Evolutionary conservation across 495 filamentous ascomycete genomes (phyloP).

Genomic region (Penicillium subrubescens): DNA sequence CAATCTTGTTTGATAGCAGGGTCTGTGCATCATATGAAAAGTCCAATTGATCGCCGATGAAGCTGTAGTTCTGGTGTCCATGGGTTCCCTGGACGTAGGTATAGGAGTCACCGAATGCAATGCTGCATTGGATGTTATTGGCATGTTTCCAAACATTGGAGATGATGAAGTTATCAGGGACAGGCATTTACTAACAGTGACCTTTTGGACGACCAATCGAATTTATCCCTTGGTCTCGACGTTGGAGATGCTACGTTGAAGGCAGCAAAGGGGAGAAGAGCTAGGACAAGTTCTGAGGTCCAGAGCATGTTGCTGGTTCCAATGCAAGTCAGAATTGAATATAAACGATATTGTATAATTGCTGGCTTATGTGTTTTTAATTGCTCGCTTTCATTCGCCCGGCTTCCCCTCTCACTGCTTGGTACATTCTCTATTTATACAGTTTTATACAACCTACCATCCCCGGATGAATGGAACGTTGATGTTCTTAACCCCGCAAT

Average conservation of each 20-base stretch:
- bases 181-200: slow-evolving; percentile 26
- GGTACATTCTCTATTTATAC: not conserved
- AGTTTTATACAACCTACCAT: not conserved
- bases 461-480: not conserved
- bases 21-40: slow-evolving; percentile 39
- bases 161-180: not conserved
- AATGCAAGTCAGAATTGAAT: not conserved
- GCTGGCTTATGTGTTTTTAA: not conserved
- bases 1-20: slow-evolving; percentile 49
- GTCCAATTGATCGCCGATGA: slow-evolving; percentile 49
- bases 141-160: not conserved
- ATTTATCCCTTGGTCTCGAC: slow-evolving; percentile 16
- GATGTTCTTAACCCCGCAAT: slow-evolving; percentile 14
- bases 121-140: slow-evolving; percentile 18
- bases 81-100: slow-evolving; percentile 55
- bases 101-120: slow-evolving; percentile 60
- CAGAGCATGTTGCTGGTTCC: slow-evolving; percentile 7
- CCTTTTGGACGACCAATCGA: slow-evolving; percentile 37
- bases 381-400: not conserved
- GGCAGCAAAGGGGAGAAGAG: slow-evolving; percentile 1
- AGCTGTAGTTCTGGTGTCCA: slow-evolving; percentile 50
- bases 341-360: not conserved
- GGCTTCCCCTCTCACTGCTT: not conserved
- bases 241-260: slow-evolving; percentile 8
- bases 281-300: not conserved